A percentile compares a stretch with the other conserved stretches of the same genome.
phyloP scores from a whole-genome alignment of 352 stramenopile species.

The Pythium folliculosum region DNA sequence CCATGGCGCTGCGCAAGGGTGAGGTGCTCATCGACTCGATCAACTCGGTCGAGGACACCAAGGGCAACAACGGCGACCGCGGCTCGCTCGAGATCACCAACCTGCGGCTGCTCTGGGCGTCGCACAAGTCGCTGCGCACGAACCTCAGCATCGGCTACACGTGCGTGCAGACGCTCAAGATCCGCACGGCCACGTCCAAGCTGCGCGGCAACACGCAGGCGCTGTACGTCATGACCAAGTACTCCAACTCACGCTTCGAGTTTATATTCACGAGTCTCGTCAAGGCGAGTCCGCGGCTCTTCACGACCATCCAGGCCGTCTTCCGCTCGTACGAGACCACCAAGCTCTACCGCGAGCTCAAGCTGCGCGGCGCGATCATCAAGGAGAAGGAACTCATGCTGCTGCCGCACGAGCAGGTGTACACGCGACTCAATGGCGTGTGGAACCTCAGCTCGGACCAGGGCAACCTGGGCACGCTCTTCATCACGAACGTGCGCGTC shows the following conservation, averaged over 20 bases:
- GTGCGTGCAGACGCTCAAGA: constrained; percentile 87
- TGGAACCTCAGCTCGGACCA: too few species aligned
- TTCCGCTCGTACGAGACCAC: too few species aligned
- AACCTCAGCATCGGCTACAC: constrained; percentile 89
- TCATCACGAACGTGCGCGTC: too few species aligned
- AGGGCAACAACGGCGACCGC: constrained; percentile 93
- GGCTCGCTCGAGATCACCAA: constrained; percentile 92
- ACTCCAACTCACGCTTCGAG: constrained; percentile 71
- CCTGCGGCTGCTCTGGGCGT: constrained; percentile 89
- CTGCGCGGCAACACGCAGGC: constrained; percentile 90
- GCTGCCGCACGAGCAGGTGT: too few species aligned
- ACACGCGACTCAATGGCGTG: too few species aligned
- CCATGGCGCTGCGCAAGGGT: constrained; percentile 26
- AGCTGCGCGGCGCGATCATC: too few species aligned
- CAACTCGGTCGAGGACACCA: constrained; percentile 94
- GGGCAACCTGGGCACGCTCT: too few species aligned
- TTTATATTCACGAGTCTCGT: too few species aligned
- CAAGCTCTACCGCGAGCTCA: too few species aligned
- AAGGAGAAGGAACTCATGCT: too few species aligned
- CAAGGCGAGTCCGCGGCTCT: too few species aligned
- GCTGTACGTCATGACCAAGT: constrained; percentile 92
- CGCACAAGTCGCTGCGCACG: constrained; percentile 82
- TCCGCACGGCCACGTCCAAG: constrained; percentile 88
- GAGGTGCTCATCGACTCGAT: constrained; percentile 90
- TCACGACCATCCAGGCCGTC: too few species aligned